phyloP scores from a whole-genome alignment of 2,329 filamentous ascomycete genomes.

The Botryotinia narcissicola region DNA sequence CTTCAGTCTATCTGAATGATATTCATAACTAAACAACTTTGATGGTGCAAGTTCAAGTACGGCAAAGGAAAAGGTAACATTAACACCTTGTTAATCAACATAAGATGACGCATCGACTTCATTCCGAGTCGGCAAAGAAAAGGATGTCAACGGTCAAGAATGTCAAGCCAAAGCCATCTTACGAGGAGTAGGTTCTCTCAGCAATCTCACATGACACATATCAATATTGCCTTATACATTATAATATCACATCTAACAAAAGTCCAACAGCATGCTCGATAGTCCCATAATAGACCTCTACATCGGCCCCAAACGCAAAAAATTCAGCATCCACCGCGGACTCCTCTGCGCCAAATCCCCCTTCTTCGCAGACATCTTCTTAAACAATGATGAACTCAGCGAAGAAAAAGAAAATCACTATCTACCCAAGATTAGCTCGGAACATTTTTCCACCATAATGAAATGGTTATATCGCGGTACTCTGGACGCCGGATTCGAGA shows the following conservation, averaged over 20 bases:
- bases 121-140: neutral
- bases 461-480: conserved; percentile 11
- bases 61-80: neutral
- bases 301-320: conserved; percentile 22
- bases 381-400: conserved; percentile 14
- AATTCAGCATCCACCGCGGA: conserved; percentile 15
- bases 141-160: neutral
- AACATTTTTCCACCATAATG: conserved; percentile 9
- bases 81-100: too few species aligned
- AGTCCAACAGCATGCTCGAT: neutral
- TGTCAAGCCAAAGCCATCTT: neutral
- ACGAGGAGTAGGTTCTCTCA: neutral
- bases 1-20: neutral
- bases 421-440: neutral
- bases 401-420: conserved; percentile 3
- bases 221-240: neutral
- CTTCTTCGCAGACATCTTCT: conserved; percentile 12
- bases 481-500: conserved; percentile 1
- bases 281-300: conserved; percentile 19
- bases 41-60: neutral
- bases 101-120: neutral
- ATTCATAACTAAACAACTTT: neutral
- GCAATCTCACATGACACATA: neutral
- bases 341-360: conserved; percentile 18
- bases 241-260: neutral